phyloP scores from a whole-genome alignment of 306 rosid species.

The Astragalus membranaceus region DNA sequence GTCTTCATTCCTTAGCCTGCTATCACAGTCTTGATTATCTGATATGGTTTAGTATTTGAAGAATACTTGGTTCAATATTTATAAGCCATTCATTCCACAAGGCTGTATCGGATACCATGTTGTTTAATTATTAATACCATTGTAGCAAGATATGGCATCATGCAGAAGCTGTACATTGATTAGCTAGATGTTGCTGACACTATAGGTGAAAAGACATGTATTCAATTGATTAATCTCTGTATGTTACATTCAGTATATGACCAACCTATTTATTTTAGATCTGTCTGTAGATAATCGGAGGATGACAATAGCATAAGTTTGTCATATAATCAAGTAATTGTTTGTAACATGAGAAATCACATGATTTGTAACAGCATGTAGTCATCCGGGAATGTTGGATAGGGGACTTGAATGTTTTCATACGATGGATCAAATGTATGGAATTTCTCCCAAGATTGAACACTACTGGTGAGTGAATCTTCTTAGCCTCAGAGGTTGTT shows the following conservation, averaged over 20 bases:
- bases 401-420: background rate
- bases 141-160: background rate
- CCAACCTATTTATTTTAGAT: background rate
- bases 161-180: background rate
- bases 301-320: background rate
- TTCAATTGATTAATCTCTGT: background rate
- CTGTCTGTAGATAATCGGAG: background rate
- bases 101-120: background rate
- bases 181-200: background rate
- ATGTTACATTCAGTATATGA: background rate
- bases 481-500: background rate
- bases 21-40: background rate
- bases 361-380: background rate
- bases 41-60: background rate
- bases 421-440: background rate
- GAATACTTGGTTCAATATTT: background rate
- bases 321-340: background rate
- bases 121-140: background rate
- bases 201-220: background rate
- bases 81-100: background rate
- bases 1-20: background rate
- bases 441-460: conserved; percentile 7
- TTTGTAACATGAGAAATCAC: too few relatives aligned
- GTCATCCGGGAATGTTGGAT: too few relatives aligned
- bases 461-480: background rate